Evolutionary conservation across 129 eudicot genomes (phyloP).

Genomic region (Saposhnikovia divaricata): DNA sequence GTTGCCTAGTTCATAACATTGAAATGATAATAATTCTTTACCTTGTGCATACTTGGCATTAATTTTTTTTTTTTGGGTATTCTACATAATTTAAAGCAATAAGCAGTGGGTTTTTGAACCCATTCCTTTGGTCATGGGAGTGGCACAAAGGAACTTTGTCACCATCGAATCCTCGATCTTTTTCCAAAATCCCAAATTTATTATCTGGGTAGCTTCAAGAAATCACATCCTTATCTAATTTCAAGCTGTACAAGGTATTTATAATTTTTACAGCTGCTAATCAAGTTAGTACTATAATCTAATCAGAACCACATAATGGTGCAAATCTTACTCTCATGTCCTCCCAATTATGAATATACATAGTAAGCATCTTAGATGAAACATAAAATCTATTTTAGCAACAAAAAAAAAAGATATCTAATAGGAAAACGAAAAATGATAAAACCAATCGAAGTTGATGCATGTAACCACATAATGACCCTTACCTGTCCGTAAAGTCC

Average conservation of each 20-base stretch:
- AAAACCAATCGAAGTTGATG: not conserved
- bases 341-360: not conserved
- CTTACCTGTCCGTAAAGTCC: conserved; percentile 97
- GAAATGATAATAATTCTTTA: too few relatives aligned
- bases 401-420: too few relatives aligned
- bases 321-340: not conserved
- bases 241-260: not conserved
- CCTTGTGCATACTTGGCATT: not conserved
- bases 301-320: not conserved
- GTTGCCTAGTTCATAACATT: not conserved
- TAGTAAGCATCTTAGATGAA: too few relatives aligned
- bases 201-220: not conserved
- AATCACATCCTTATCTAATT: not conserved
- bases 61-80: not conserved
- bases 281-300: not conserved
- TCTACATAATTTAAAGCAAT: not conserved
- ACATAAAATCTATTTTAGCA: too few relatives aligned
- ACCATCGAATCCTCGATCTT: not conserved
- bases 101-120: not conserved
- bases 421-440: too few relatives aligned
- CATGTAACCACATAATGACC: not conserved
- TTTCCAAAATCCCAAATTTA: not conserved
- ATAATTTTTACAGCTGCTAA: not conserved
- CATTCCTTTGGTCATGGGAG: not conserved
- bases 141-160: not conserved